phyloP scores from a whole-genome alignment of 495 filamentous ascomycete species.

The Sordaria brevicollis region DNA sequence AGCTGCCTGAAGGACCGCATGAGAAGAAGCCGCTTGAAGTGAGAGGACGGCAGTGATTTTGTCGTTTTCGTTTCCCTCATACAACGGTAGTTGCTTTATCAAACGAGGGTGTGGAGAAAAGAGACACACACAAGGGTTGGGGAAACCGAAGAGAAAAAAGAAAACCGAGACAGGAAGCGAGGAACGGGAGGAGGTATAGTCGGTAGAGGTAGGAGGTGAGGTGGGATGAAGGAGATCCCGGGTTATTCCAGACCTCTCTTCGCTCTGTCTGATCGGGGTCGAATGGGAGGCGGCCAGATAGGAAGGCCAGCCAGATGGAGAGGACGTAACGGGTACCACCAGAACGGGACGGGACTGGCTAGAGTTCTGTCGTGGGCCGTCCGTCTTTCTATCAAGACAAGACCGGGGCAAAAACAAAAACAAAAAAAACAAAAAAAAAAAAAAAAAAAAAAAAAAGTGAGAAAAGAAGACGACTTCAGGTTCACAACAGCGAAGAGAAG shows the following conservation, averaged over 20 bases:
- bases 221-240: not conserved
- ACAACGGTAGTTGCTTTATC: not conserved
- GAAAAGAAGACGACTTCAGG: not conserved
- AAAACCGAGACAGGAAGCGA: not conserved
- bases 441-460: too few species aligned
- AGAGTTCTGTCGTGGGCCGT: not conserved
- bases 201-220: not conserved
- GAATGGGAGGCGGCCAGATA: not conserved
- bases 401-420: not conserved
- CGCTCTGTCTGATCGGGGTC: not conserved
- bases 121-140: not conserved
- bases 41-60: not conserved
- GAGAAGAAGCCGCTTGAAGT: not conserved
- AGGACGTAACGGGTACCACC: not conserved
- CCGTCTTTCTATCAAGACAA: not conserved
- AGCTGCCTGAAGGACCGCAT: not conserved
- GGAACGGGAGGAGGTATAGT: not conserved
- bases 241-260: not conserved
- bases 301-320: not conserved
- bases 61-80: not conserved
- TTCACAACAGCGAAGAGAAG: not conserved
- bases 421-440: too few species aligned
- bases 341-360: not conserved
- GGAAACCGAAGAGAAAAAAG: not conserved
- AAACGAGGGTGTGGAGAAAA: not conserved